These are phyloP conservation scores for Crithidia bombi DNA, from an alignment of 208 protist genomes.

Conservation along the genomic window DNA sequence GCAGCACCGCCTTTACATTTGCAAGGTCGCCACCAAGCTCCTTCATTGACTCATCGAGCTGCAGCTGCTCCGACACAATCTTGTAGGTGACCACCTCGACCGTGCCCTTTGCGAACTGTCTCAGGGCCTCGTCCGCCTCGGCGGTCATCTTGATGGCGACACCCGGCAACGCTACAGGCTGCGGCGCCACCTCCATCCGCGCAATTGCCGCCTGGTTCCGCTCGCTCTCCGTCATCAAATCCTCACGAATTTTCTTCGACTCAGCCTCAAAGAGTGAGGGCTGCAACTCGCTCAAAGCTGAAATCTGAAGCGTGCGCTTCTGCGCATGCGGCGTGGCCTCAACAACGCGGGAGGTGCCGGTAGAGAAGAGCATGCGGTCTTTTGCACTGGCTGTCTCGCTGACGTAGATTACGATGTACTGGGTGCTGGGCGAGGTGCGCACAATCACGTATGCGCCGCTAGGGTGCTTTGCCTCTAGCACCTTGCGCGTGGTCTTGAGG, in stretches of 20 bases:
- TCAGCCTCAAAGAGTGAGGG: conserved; percentile 53
- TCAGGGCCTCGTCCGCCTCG: conserved; percentile 45
- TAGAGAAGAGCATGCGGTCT: conserved; percentile 71
- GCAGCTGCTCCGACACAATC: conserved; percentile 33
- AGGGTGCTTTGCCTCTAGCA: conserved; percentile 29
- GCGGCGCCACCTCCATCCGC: conserved; percentile 69
- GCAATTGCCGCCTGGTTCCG: conserved; percentile 49
- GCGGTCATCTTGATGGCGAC: conserved; percentile 46
- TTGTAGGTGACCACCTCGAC: conserved; percentile 57
- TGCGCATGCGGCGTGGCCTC: conserved; percentile 30
- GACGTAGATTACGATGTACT: conserved; percentile 60
- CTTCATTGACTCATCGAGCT: conserved; percentile 19
- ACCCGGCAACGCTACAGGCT: conserved; percentile 62
- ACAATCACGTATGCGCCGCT: conserved; percentile 55
- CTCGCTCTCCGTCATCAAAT: conserved; percentile 83
- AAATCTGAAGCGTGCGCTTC: conserved; percentile 42
- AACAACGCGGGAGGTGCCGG: conserved; percentile 41
- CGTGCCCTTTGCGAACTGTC: conserved; percentile 34
- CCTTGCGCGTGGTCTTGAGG: conserved; percentile 35
- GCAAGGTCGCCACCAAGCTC: conserved; percentile 25
- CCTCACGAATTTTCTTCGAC: conserved; percentile 32
- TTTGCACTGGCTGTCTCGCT: conserved; percentile 48
- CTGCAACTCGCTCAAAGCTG: conserved; percentile 39
- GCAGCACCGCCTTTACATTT: conserved; percentile 35
- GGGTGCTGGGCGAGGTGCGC: conserved; percentile 33